Evolutionary conservation across 202 grass and related monocot genomes (phyloP), one percentile per base, ranked within the genome.

Genomic region (Digitaria exilis): DNA sequence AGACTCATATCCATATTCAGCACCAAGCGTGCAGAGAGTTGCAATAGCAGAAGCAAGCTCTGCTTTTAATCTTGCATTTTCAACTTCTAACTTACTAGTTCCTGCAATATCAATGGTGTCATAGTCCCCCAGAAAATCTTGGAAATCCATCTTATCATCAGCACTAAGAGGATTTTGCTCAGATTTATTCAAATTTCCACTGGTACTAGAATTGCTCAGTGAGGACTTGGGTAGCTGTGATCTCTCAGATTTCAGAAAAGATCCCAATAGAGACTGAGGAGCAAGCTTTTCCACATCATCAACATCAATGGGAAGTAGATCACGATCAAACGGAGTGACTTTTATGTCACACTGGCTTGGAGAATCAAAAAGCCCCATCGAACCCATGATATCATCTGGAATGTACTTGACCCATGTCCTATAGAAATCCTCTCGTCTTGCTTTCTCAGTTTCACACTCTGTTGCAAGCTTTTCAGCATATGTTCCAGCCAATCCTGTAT

Each of bases 41-140:
- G 84, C 93, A 92, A 99, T 96, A 35, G 91, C 91, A 51, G 91
- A 96, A 87, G 96, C 96, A 88, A 99, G 93, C 35, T 96, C 93
- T 41, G 93, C 93, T 81, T 96, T 99, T 81, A 99, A 89, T 75
- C 75, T 93, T 54, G 89, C 93, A 59, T 99, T 99, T 68, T 99
- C 96, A 54, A 99, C 91, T 91, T 99, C 96, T 46, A 99, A 54
- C 69, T 86, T 96, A 79, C 96, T 91, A 42, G 93, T 99, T 73
- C 96, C 96, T 85, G 90, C 83, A 82, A 97, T 95, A 75, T 88
- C 89, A 14, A 96, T 90, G 46, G 83, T 79, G 58, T 96, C 91
- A 51, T 84, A 92, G 60, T 50, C 75, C 55, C 81, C 87, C 4
- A 94, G 77, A 84, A 93, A 79, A 82, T 88, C 88, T 78, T 88